Evolutionary conservation across 306 rosid genomes (phyloP), one percentile per base, ranked within the genome.

Genomic region (Cucumis melo): DNA sequence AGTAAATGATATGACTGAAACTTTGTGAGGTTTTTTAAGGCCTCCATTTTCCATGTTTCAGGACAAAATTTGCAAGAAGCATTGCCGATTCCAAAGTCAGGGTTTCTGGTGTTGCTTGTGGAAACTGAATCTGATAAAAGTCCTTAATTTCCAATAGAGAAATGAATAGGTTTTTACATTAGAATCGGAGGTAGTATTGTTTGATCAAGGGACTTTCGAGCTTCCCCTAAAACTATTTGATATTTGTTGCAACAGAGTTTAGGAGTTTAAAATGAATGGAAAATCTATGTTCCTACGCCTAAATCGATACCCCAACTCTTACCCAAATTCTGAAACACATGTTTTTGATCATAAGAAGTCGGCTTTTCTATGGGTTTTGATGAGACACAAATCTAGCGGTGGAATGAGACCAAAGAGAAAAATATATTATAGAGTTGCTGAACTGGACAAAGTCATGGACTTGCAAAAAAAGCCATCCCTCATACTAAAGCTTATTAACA

Each of bases 341-440:
- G 34, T 34, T 73, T 17, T 32, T n/a, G 19, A 72, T 72, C 39
- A 12, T 79, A 59, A 46, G 61, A 56, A 23, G 29, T 59, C 61
- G 44, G 73, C 57, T 59, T 79, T 24, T 38, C 38, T 81, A 81
- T 74, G 78, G 81, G 12, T 83, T 54, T 70, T 61, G 7, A 41
- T 70, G 70, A 85, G 81, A 68, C 82, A 86, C 64, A 93, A 83
- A 79, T 86, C 87, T 2, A 73, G 97, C 51, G 97, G 97, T 36
- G 97, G 96, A 79, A 78, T 82, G 73, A 84, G 96, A 77, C 92
- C 96, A 1, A 93, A 90, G 90, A 93, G 83, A 82, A 91, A 86
- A 65, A 80, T 84, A 2, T 91, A 93, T 83, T 86, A 86, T 75
- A 75, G 96, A 55, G 97, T 83, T 42, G 84, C 76, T 6, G 89